phyloP scores from a whole-genome alignment of 257 asterid species.

The Handroanthus guayacan region DNA sequence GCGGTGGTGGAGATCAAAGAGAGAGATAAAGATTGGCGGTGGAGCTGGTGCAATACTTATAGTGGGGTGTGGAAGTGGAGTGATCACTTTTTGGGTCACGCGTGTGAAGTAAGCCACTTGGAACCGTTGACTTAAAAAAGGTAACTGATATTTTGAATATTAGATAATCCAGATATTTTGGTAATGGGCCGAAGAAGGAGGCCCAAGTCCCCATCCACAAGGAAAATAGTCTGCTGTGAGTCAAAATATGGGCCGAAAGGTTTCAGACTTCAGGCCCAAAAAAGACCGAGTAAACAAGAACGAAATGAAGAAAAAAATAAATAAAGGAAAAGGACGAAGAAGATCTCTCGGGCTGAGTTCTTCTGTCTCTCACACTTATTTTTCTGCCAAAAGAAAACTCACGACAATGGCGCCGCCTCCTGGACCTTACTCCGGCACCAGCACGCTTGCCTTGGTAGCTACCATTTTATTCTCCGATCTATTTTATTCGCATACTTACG shows the following conservation, averaged over 20 bases:
- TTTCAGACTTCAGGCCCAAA: no score
- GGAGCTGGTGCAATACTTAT: constrained; percentile 22
- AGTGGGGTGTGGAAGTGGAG: not conserved
- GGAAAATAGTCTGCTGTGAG: not conserved
- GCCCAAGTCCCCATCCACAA: no score
- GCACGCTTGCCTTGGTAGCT: constrained; percentile 53
- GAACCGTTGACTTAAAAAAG: constrained; percentile 17
- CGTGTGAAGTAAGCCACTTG: constrained; percentile 27
- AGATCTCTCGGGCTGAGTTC: not conserved
- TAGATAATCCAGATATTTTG: not conserved
- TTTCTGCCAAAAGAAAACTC: not conserved
- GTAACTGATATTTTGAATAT: not conserved
- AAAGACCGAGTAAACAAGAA: no score
- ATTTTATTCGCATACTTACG: not conserved
- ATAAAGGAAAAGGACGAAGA: not conserved
- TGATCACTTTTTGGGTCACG: constrained; percentile 24
- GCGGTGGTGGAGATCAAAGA: constrained; percentile 28
- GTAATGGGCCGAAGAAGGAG: no score
- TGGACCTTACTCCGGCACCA: constrained; percentile 56
- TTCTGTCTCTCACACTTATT: not conserved
- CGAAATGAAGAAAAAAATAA: not conserved
- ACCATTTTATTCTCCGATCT: constrained; percentile 28
- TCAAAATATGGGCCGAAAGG: no score
- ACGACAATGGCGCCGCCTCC: constrained; percentile 53
- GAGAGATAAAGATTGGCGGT: not conserved